These are phyloP conservation scores for Penstemon eatonii DNA, from an alignment of 257 asterid genomes.

Conservation along the genomic window DNA sequence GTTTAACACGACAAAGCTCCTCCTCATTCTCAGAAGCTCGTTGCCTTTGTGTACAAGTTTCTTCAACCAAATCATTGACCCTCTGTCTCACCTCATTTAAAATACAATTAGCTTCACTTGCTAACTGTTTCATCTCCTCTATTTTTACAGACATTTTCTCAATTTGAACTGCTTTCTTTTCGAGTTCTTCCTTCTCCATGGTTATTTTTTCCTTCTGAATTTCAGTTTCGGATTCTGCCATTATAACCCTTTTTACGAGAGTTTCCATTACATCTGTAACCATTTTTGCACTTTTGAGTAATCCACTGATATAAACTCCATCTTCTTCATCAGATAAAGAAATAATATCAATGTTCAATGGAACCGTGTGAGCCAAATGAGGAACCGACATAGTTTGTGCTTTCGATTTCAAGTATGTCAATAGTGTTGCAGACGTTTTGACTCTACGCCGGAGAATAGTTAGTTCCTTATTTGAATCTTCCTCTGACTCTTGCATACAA, in stretches of 20 bases:
- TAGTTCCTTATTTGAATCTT: conserved; percentile 67
- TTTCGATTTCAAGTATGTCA: conserved; percentile 81
- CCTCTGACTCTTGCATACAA: conserved; percentile 57
- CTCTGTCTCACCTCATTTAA: conserved; percentile 88
- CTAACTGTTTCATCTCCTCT: conserved; percentile 94
- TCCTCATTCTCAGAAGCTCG: conserved; percentile 96
- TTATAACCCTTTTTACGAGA: conserved; percentile 76
- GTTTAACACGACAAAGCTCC: conserved; percentile 92
- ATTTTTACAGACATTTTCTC: conserved; percentile 78
- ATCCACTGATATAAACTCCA: conserved; percentile 57
- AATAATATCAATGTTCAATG: conserved; percentile 54
- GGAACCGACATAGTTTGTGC: conserved; percentile 80
- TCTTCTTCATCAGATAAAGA: conserved; percentile 66
- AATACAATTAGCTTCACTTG: conserved; percentile 66
- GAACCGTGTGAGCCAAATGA: conserved; percentile 66
- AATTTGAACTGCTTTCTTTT: conserved; percentile 62
- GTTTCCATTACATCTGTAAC: conserved; percentile 89
- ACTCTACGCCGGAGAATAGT: conserved; percentile 82
- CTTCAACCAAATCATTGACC: conserved; percentile 97
- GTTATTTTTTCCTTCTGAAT: conserved; percentile 72
- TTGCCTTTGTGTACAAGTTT: conserved; percentile 89
- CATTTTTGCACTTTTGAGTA: conserved; percentile 72
- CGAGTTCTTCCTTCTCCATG: conserved; percentile 74
- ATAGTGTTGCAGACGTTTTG: conserved; percentile 69
- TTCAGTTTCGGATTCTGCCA: conserved; percentile 88